These are phyloP conservation scores for Geotrichum restrictum DNA, from an alignment of 1,139 yeast genomes.

Conservation along the genomic window DNA sequence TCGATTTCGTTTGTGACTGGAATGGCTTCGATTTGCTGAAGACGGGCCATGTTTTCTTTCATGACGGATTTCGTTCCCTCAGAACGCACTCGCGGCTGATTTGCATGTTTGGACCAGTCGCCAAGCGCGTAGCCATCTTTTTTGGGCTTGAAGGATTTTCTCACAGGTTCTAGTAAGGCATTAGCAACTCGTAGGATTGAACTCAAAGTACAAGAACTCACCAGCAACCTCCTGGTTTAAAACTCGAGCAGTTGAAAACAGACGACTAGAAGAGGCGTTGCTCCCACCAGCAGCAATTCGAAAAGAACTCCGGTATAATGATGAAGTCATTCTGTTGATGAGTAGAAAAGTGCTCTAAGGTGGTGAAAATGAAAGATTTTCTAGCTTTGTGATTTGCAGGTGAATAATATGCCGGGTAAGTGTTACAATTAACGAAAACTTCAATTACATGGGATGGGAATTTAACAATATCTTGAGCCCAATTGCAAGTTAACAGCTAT, in stretches of 20 bases:
- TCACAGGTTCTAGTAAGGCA: background rate
- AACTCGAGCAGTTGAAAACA: background rate
- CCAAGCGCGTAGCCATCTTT: background rate
- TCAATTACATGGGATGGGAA: background rate
- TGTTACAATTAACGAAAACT: background rate
- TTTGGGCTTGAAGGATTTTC: background rate
- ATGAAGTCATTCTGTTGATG: background rate
- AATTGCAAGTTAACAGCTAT: no score
- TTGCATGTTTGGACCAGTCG: constrained; percentile 7
- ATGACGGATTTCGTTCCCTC: constrained; percentile 1
- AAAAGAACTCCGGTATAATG: background rate
- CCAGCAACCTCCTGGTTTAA: constrained; percentile 1
- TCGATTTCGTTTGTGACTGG: constrained; percentile 24
- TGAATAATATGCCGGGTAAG: constrained; percentile 1
- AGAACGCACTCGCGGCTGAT: background rate
- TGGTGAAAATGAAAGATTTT: constrained; percentile 3
- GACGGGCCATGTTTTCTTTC: background rate
- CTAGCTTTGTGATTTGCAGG: constrained; percentile 3
- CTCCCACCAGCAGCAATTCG: background rate
- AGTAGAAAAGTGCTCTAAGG: background rate
- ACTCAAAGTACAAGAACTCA: background rate
- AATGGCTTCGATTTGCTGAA: constrained; percentile 6
- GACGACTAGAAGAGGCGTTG: background rate
- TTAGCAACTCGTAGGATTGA: background rate
- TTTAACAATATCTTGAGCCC: background rate